These are phyloP conservation scores for Tolypocladium inflatum DNA, from an alignment of 2,329 filamentous ascomycete species.

Conservation along the genomic window DNA sequence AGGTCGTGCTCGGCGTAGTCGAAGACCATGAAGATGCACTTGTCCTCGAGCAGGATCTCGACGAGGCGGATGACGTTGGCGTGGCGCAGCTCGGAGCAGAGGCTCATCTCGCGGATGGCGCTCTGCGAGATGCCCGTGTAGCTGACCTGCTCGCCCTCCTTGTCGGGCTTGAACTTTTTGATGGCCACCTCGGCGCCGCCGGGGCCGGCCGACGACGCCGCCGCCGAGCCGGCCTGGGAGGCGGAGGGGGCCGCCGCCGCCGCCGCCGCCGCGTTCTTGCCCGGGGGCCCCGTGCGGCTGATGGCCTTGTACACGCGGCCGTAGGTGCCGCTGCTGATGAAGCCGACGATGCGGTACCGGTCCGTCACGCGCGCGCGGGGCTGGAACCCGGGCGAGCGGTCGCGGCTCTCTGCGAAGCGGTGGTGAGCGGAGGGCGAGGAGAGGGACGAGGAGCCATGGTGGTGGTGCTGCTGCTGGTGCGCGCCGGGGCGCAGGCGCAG, in stretches of 20 bases:
- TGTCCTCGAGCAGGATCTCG: slow-evolving; percentile 95
- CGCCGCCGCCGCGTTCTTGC: neutral
- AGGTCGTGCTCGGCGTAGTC: slow-evolving; percentile 98
- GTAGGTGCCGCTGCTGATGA: slow-evolving; percentile 97
- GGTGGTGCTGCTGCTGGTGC: slow-evolving; percentile 8
- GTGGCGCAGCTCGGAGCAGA: slow-evolving; percentile 87
- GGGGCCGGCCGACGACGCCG: slow-evolving; percentile 29
- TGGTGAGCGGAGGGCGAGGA: slow-evolving; percentile 23
- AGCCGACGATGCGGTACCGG: slow-evolving; percentile 92
- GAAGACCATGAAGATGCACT: slow-evolving; percentile 99
- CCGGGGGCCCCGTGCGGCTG: slow-evolving; percentile 35
- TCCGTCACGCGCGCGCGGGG: slow-evolving; percentile 84
- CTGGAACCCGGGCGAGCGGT: slow-evolving; percentile 48
- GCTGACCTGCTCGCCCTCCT: slow-evolving; percentile 87
- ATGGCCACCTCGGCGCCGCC: slow-evolving; percentile 79
- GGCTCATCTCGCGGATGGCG: slow-evolving; percentile 91
- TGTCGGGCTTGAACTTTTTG: slow-evolving; percentile 99
- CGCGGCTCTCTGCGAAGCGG: slow-evolving; percentile 37
- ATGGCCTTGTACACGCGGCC: slow-evolving; percentile 95
- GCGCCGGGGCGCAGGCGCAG: slow-evolving; percentile 21
- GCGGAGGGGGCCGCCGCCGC: neutral
- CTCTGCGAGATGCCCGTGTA: slow-evolving; percentile 98
- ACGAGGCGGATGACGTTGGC: slow-evolving; percentile 82
- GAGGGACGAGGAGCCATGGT: slow-evolving; percentile 7
- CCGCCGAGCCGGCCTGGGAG: neutral